Conservation (phyloP, 805 yeast species). For the Lipomyces mesembrius region DNA sequence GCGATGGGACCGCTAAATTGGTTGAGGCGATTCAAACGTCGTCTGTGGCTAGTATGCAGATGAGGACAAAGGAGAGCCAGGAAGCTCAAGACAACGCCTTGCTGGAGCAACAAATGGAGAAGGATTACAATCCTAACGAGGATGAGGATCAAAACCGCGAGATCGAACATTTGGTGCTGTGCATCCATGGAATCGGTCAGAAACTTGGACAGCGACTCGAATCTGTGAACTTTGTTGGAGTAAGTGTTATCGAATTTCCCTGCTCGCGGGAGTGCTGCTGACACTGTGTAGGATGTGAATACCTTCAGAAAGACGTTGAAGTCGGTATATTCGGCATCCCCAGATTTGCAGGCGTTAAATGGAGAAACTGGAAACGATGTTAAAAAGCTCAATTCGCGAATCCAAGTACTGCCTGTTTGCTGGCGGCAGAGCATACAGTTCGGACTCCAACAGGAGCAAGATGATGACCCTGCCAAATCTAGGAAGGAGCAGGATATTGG, state of each 20-base stretch:
- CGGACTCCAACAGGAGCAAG: conserved; percentile 30
- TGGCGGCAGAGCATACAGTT: conserved; percentile 73
- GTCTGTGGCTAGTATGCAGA: not conserved
- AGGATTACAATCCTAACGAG: conserved; percentile 38
- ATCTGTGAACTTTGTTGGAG: conserved; percentile 84
- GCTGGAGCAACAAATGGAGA: conserved; percentile 40
- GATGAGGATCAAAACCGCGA: conserved; percentile 43
- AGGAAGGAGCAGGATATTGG: conserved; percentile 33
- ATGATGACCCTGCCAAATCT: conserved; percentile 10
- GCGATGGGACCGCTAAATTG: conserved; percentile 15
- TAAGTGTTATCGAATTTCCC: conserved; percentile 2
- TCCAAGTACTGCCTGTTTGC: conserved; percentile 86
- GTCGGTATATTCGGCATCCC: conserved; percentile 32
- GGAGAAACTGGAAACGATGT: conserved; percentile 23
- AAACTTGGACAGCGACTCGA: conserved; percentile 76
- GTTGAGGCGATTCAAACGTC: conserved; percentile 14
- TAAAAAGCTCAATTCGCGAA: conserved; percentile 47
- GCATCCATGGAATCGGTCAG: conserved; percentile 96
- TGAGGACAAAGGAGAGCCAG: conserved; percentile 15
- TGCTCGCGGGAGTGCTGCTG: not conserved
- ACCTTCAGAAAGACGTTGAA: conserved; percentile 39
- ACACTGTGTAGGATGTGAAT: conserved; percentile 29
- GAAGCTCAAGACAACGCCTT: conserved; percentile 26
- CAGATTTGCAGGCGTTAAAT: conserved; percentile 36
- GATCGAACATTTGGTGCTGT: conserved; percentile 72